phyloP scores from a whole-genome alignment of 2,329 filamentous ascomycete species.

The Scopulariopsis brevicaulis region DNA sequence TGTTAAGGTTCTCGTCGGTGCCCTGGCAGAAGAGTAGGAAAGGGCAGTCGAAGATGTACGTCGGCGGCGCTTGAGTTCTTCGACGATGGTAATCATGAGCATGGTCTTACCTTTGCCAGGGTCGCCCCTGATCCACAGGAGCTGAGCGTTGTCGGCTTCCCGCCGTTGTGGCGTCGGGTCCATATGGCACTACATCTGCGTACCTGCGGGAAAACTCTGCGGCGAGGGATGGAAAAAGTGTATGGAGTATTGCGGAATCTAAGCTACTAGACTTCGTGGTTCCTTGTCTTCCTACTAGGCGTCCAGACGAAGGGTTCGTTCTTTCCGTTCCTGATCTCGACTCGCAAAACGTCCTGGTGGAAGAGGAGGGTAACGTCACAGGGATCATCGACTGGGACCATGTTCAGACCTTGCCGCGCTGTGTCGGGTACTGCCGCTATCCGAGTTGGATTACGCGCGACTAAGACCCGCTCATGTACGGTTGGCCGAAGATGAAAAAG shows the following conservation, averaged over 20 bases:
- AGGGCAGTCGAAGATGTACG: background rate
- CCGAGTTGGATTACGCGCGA: constrained; percentile 11
- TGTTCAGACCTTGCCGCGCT: constrained; percentile 6
- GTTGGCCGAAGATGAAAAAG: constrained; percentile 5
- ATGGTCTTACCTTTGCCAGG: constrained; percentile 33
- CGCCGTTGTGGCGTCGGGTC: background rate
- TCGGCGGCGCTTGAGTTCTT: constrained; percentile 7
- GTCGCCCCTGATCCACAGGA: constrained; percentile 25
- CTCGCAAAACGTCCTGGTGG: constrained; percentile 9
- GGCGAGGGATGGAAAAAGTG: background rate
- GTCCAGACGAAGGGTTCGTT: constrained; percentile 7
- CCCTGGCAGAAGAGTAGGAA: constrained; percentile 29
- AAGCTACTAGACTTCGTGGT: background rate
- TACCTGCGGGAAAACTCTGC: background rate
- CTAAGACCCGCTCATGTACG: constrained; percentile 10
- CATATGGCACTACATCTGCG: background rate
- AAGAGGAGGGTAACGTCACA: constrained; percentile 5
- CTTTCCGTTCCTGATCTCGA: constrained; percentile 10
- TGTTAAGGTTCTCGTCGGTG: constrained; percentile 22
- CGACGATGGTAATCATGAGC: constrained; percentile 24
- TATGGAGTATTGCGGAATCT: background rate
- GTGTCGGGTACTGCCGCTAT: constrained; percentile 6
- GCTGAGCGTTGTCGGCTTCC: constrained; percentile 3
- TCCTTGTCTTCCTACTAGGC: constrained; percentile 1
- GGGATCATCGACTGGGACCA: constrained; percentile 10